phyloP scores from a whole-genome alignment of 176 grass and related monocot species.

The Raddia guianensis region DNA sequence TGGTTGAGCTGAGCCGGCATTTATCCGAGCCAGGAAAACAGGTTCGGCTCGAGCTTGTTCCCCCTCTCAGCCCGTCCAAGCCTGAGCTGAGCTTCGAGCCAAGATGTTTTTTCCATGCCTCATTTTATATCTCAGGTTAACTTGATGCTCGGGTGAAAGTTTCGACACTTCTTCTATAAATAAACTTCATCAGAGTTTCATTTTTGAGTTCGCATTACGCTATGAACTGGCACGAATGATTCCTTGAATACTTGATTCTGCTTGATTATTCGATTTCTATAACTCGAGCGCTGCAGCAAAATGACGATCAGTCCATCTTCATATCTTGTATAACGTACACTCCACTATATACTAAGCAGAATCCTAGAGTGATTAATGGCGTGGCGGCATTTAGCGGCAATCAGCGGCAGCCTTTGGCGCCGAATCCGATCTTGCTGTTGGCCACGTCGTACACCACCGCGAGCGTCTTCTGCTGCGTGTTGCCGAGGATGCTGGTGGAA shows the following conservation, averaged over 20 bases:
- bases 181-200: no score
- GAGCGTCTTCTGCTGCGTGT: slow-evolving; percentile 76
- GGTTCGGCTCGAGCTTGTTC: no score
- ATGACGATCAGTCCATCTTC: background rate
- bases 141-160: no score
- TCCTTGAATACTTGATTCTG: background rate
- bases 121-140: no score
- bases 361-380: background rate
- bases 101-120: no score
- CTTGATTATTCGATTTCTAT: slow-evolving; percentile 21
- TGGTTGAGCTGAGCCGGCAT: no score
- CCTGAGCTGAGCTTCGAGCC: no score
- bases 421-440: slow-evolving; percentile 68
- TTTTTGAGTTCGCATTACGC: no score
- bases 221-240: no score
- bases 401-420: slow-evolving; percentile 57
- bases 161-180: no score
- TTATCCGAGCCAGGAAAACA: no score
- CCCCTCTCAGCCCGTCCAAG: no score
- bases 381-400: background rate
- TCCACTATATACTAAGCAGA: background rate
- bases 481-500: slow-evolving; percentile 62
- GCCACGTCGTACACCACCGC: slow-evolving; percentile 73
- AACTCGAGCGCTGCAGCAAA: background rate
- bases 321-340: background rate